Evolutionary conservation across 2,329 filamentous ascomycete genomes (phyloP), one percentile per base, ranked within the genome.

Genomic region (Dothideomycetes sp.): DNA sequence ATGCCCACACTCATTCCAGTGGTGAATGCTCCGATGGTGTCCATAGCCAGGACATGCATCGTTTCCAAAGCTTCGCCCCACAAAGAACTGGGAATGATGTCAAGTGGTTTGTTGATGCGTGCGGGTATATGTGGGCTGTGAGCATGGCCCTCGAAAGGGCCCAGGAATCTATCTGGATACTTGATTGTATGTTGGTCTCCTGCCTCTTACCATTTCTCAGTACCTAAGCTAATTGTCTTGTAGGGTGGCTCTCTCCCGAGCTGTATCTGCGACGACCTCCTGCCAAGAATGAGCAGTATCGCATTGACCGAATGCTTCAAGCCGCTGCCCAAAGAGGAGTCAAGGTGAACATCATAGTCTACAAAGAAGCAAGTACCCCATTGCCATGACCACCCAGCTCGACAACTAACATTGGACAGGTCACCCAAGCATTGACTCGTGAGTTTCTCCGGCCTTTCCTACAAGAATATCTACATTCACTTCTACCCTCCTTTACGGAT

Each of bases 101-200:
- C 46, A 93, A 94, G 67, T 94, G 86, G 84, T 88, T 82, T 60
- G 83, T 91, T 82, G 84, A 91, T 55, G 85, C 81, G 5, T 84
- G 81, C 55, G 77, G 77, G 7, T 91, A 93, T 57, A 87, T 94
- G 65, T 87, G 79, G 70, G 86, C 87, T 11, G 83, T 94, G 1
- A 85, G 80, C 19, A 68, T 80, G 46, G 86, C 87, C 2, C 63
- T 94, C 37, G 81, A 91, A 62, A 78, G 75, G 52, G 86, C 86
- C 3, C 71, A 68, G 47, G 77, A 89, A 50, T 82, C 74, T 31
- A 81, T 94, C 50, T 88, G 82, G 72, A 93, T 94, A 47, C 65
- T 94, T 32, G 84, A 89, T 56, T 91, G 82, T 65, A 48, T 47
- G 61, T 49, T 8, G 29, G n/a, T 38, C 14, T 12, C 12, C 22